Evolutionary conservation across 2,329 filamentous ascomycete species (phyloP).

Genomic region (Calonectria honghensis): DNA sequence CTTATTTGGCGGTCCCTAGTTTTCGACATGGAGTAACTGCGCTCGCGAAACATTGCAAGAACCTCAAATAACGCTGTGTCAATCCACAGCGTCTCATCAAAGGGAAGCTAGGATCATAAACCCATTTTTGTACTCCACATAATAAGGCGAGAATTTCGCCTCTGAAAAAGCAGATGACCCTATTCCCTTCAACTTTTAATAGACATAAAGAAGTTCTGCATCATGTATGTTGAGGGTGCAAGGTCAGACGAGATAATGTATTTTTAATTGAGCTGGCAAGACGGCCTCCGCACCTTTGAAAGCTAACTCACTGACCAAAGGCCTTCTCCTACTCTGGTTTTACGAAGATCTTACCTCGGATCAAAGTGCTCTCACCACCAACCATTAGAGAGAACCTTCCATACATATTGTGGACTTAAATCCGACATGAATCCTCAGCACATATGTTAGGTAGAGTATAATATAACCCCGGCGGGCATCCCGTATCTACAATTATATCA

Average conservation of each 20-base stretch:
- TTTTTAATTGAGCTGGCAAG: neutral
- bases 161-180: accelerated
- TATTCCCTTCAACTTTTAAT: neutral
- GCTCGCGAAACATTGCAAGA: neutral
- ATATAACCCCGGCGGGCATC: neutral
- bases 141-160: too few relatives aligned
- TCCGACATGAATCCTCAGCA: neutral
- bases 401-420: neutral
- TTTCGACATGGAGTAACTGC: neutral
- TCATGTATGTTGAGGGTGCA: neutral
- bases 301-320: too few relatives aligned
- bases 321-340: neutral
- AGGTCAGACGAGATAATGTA: neutral
- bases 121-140: neutral
- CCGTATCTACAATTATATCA: neutral
- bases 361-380: neutral
- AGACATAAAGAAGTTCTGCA: neutral
- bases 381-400: neutral
- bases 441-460: neutral
- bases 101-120: neutral
- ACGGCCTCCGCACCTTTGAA: neutral
- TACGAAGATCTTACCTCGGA: neutral
- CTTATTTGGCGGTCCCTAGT: neutral
- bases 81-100: neutral
- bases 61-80: too few relatives aligned